Evolutionary conservation across 148 eudicot genomes (phyloP).

Genomic region (Tetragonia tetragonoides): DNA sequence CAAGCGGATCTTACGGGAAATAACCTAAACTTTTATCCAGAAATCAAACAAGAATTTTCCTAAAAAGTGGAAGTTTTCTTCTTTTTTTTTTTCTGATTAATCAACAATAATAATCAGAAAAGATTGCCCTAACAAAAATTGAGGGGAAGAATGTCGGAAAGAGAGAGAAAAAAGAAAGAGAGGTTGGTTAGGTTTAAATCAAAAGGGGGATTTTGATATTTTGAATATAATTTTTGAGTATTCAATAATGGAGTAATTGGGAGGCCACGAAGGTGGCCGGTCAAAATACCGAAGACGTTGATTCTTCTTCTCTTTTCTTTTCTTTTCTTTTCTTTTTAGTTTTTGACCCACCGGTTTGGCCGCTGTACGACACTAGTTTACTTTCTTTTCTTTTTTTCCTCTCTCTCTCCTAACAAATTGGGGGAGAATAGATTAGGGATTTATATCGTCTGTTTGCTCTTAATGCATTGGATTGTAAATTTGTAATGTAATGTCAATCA

Average conservation of each 20-base stretch:
- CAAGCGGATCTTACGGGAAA: conserved; percentile 26
- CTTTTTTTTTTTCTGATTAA: neutral
- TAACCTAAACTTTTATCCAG: neutral
- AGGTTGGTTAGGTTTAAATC: neutral
- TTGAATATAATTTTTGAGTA: neutral
- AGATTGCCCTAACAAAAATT: conserved; percentile 11
- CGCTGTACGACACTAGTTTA: neutral
- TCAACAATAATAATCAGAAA: neutral
- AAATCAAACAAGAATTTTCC: neutral
- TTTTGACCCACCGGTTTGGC: neutral
- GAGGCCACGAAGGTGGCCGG: conserved; percentile 31
- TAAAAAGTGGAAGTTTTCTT: neutral
- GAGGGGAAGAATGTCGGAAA: conserved; percentile 12
- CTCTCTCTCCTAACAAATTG: neutral
- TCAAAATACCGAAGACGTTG: conserved; percentile 21
- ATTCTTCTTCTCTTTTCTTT: neutral
- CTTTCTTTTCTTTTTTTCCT: no score
- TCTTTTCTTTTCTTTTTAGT: neutral
- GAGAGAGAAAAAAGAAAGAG: conserved; percentile 1
- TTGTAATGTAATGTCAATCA: no score
- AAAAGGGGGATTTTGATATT: neutral
- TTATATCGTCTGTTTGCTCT: no score
- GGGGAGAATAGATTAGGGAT: no score
- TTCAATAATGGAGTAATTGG: conserved; percentile 16
- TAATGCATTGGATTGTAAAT: no score